Base-by-base conservation (phyloP, 352 stramenopile genomes). In the Phytophthora cryptogea region DNA sequence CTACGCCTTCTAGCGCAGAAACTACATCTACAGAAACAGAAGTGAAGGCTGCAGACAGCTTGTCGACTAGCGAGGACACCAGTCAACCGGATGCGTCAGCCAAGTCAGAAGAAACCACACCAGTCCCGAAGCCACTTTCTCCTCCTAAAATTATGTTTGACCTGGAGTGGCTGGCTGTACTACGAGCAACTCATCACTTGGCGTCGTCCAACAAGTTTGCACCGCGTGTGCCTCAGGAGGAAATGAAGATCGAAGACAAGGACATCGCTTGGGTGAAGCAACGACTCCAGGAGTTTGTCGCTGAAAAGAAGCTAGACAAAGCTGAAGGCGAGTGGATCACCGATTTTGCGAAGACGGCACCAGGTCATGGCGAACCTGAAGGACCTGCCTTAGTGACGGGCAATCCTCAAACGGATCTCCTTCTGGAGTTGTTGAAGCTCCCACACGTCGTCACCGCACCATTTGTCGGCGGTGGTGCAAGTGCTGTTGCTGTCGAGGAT, bases 321-420 rank as follows among this genome's bases (percentile, higher is more conserved):
- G 52, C 36, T 1, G 71, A 74, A 9, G 69, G 70, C 28, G 86
- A 91, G 46, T 93, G 86, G 80, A 66, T 93, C 39, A 73, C 72
- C 8, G 81, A 92, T 27, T 97, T 97, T 61, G 72, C 80, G 17
- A 86, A 85, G 68, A 96, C 83, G 0, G 89, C 76, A 23, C 79
- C 86, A 16, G 63, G 73, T 10, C 80, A 90, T 39, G 78, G 73
- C 2, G 74, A 90, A 53, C 62, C 79, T 23, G 68, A 67, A 42
- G 63, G 43, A 8, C 54, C 68, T 5, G 46, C 54, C 8, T 45
- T 68, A 28, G 59, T 70, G 35, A 58, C 70, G 51, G 95, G 96
- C 2, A 99, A 99, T 59, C 96, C 94, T 6, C 96, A 99, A 65
- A 99, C 96, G 1, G 97, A 99, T 67, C 48, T 86, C 49, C 75